Evolutionary conservation across 345 rosid species (phyloP).

Genomic region (Triadica sebifera): DNA sequence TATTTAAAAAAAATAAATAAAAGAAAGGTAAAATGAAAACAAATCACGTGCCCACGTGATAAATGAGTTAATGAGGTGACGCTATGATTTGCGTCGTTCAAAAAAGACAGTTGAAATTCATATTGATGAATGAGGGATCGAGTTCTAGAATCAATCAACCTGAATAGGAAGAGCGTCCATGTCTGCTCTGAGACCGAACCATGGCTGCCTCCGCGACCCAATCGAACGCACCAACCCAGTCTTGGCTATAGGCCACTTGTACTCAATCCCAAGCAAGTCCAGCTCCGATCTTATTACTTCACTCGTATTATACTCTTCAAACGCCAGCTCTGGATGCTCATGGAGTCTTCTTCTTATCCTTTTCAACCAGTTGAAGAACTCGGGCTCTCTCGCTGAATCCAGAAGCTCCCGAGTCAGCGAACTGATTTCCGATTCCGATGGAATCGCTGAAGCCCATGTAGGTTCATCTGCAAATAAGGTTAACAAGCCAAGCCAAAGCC

Average conservation of each 20-base stretch:
- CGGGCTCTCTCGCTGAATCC: constrained; percentile 36
- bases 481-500: background rate
- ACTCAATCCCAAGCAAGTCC: constrained; percentile 39
- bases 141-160: constrained; percentile 20
- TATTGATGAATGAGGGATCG: too few species aligned
- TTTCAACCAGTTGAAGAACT: constrained; percentile 44
- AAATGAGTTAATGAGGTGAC: too few species aligned
- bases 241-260: constrained; percentile 47
- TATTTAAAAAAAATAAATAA: too few species aligned
- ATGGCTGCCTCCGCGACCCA: constrained; percentile 43
- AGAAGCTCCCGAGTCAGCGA: constrained; percentile 29
- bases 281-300: constrained; percentile 39
- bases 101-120: too few species aligned
- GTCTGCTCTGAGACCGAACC: constrained; percentile 57
- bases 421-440: constrained; percentile 14
- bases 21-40: too few species aligned
- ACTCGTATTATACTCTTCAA: constrained; percentile 45
- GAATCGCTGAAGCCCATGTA: background rate
- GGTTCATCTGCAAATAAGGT: background rate
- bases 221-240: constrained; percentile 51
- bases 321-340: constrained; percentile 49
- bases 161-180: constrained; percentile 59
- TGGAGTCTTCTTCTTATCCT: constrained; percentile 43
- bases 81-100: too few species aligned
- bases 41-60: too few species aligned